Conservation (phyloP, 2,329 filamentous ascomycete species). For the Pestalotiopsis fici region DNA sequence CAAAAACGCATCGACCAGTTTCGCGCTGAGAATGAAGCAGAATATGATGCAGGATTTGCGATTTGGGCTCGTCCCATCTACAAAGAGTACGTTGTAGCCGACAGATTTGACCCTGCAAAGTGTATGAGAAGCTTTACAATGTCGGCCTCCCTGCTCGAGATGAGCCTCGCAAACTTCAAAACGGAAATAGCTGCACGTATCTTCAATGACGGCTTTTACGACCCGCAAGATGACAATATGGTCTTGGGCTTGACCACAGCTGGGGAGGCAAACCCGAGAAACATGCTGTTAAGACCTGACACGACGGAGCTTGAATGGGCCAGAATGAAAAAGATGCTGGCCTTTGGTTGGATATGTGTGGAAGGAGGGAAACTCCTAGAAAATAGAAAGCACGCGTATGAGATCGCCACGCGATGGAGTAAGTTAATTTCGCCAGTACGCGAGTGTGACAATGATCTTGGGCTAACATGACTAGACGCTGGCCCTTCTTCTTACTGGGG, state of each 20-base stretch:
- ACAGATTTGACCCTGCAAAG: neutral
- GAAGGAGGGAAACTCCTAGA: slow-evolving; percentile 5
- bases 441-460: neutral
- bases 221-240: neutral
- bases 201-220: neutral
- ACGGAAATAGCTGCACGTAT: neutral
- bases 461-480: slow-evolving; percentile 11
- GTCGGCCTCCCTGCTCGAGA: neutral
- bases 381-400: slow-evolving; percentile 9
- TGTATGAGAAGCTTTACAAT: neutral
- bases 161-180: slow-evolving; percentile 2
- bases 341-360: slow-evolving; percentile 19
- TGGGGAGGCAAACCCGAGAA: neutral
- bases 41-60: neutral
- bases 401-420: slow-evolving; percentile 20
- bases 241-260: slow-evolving; percentile 15
- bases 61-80: neutral
- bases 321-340: slow-evolving; percentile 25
- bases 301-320: slow-evolving; percentile 26
- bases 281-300: slow-evolving; percentile 20
- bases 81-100: neutral
- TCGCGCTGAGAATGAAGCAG: neutral
- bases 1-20: neutral
- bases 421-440: slow-evolving; percentile 15
- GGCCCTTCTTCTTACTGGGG: slow-evolving; percentile 5